Percentiles rank a stretch among this genome's conserved stretches.
These are phyloP conservation scores for Aspergillus panamensis DNA, from an alignment of 495 filamentous ascomycete species.

Conservation along the genomic window DNA sequence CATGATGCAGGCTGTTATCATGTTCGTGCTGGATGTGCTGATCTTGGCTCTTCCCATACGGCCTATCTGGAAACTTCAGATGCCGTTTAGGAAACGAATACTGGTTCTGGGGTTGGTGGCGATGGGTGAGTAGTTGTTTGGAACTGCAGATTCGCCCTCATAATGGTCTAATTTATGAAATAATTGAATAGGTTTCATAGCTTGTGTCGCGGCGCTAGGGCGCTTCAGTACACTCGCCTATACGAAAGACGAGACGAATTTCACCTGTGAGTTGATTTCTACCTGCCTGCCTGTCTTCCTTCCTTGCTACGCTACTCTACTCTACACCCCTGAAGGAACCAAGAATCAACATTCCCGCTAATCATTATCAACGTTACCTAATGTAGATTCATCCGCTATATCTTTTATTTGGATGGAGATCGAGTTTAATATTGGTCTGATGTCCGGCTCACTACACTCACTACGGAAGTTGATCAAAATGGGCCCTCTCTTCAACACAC, in stretches of 20 bases:
- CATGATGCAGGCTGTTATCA: constrained; percentile 20
- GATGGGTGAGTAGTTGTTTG: no score
- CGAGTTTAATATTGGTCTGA: constrained; percentile 18
- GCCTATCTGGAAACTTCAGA: constrained; percentile 41
- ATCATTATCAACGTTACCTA: no score
- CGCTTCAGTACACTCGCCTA: constrained; percentile 6
- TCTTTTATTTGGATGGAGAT: constrained; percentile 20
- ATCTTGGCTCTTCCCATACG: constrained; percentile 48
- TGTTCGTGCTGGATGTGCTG: constrained; percentile 47
- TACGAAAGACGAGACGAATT: constrained; percentile 8
- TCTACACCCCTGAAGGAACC: no score
- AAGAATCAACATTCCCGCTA: neutral
- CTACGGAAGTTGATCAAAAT: no score
- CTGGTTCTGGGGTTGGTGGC: constrained; percentile 47
- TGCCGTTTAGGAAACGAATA: constrained; percentile 45
- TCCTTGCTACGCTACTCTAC: neutral
- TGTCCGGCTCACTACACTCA: constrained; percentile 14
- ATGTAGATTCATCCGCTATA: constrained; percentile 13
- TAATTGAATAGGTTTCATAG: constrained; percentile 1
- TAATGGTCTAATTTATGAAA: neutral
- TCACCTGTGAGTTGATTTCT: constrained; percentile 10
- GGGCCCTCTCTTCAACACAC: no score
- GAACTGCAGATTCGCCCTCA: no score
- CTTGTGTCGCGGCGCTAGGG: constrained; percentile 8
- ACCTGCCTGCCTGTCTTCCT: no score